Percentiles rank a stretch among this genome's conserved stretches.
Evolutionary conservation across 169 alveolate species (phyloP).

Genomic region (Plasmodium coatneyi): DNA sequence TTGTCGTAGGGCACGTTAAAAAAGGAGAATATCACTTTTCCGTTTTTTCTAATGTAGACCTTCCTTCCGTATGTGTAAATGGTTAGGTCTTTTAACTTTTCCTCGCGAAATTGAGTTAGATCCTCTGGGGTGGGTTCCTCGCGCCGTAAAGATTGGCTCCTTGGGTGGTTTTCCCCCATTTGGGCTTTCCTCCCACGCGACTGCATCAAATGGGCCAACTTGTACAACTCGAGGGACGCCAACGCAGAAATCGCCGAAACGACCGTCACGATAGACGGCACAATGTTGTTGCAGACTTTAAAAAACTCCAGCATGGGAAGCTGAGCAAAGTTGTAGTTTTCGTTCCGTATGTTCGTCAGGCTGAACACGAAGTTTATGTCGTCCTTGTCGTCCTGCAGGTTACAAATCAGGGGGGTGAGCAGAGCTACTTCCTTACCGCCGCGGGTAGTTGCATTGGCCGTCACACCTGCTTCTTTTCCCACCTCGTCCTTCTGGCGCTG

Average conservation of each 20-base stretch:
- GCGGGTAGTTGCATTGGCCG: neutral
- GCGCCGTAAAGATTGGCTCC: neutral
- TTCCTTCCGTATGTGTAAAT: neutral
- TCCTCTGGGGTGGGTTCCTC: neutral
- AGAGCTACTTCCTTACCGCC: neutral
- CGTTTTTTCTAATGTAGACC: slow-evolving; percentile 11
- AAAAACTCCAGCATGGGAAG: slow-evolving; percentile 34
- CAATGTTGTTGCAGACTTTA: slow-evolving; percentile 36
- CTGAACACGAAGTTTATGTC: slow-evolving; percentile 52
- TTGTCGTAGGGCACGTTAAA: slow-evolving; percentile 31
- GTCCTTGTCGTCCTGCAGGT: slow-evolving; percentile 22
- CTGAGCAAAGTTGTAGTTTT: slow-evolving; percentile 31
- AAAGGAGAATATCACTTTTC: slow-evolving; percentile 29
- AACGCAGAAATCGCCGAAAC: slow-evolving; percentile 58
- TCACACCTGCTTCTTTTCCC: neutral
- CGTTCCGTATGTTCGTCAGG: slow-evolving; percentile 29
- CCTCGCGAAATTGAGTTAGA: neutral
- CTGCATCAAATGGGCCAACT: slow-evolving; percentile 22
- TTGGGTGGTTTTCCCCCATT: neutral
- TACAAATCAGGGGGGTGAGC: slow-evolving; percentile 33
- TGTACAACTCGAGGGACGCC: slow-evolving; percentile 41
- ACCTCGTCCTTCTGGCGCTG: neutral
- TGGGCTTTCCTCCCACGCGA: neutral
- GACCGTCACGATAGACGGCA: slow-evolving; percentile 47
- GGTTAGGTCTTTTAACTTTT: neutral